phyloP scores from a whole-genome alignment of 768 basidiomycete species.

The Trametes sanguinea region DNA sequence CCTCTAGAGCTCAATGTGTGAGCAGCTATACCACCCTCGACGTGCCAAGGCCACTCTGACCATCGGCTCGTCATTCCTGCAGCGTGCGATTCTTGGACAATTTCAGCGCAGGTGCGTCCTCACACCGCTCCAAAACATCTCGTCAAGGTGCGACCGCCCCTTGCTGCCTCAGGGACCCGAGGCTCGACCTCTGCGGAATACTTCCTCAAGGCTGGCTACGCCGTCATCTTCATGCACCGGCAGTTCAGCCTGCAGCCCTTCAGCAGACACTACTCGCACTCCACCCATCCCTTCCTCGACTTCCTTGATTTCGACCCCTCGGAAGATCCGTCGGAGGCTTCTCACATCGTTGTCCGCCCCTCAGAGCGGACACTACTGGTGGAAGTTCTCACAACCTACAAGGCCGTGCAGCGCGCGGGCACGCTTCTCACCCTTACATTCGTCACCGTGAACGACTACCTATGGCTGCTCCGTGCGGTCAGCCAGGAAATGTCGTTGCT shows the following conservation, averaged over 20 bases:
- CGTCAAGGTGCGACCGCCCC: background rate
- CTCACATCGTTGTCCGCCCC: constrained; percentile 65
- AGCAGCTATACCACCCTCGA: constrained; percentile 39
- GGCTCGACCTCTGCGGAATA: constrained; percentile 98
- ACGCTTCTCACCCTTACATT: constrained; percentile 85
- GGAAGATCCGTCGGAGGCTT: constrained; percentile 25
- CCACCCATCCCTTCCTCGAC: constrained; percentile 96
- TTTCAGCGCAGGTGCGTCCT: constrained; percentile 86
- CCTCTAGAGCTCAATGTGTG: constrained; percentile 99
- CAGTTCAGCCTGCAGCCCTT: constrained; percentile 98
- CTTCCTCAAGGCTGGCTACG: constrained; percentile 91
- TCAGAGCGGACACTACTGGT: constrained; percentile 67
- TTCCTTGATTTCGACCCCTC: constrained; percentile 70
- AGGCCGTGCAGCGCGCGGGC: constrained; percentile 71
- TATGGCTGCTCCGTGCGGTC: constrained; percentile 85
- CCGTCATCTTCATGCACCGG: constrained; percentile 98
- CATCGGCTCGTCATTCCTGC: constrained; percentile 25
- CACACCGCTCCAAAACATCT: background rate
- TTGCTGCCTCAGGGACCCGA: constrained; percentile 67
- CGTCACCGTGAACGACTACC: constrained; percentile 94
- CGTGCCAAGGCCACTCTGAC: constrained; percentile 9
- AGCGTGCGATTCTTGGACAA: constrained; percentile 99
- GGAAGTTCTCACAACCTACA: constrained; percentile 76
- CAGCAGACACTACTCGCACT: constrained; percentile 97
- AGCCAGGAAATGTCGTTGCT: constrained; percentile 75